Conservation (phyloP, 169 alveolate genomes). For the Ichthyophthirius multifiliis region DNA sequence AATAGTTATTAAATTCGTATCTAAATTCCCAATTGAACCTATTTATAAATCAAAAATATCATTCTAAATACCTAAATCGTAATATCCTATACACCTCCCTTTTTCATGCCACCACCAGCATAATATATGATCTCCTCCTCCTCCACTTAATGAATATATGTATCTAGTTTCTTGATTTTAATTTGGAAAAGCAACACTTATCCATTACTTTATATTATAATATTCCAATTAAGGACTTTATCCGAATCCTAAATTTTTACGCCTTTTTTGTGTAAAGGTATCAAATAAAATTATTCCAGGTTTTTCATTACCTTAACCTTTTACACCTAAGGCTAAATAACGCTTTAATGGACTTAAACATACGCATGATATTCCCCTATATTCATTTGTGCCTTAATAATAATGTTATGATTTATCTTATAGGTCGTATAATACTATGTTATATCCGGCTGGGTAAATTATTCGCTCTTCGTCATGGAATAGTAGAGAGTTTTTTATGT, state of each 20-base stretch:
- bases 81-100: not conserved
- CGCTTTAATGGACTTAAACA: slow-evolving; percentile 28
- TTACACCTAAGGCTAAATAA: slow-evolving; percentile 36
- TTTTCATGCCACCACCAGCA: slow-evolving; percentile 26
- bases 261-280: slow-evolving; percentile 23
- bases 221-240: not conserved
- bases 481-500: slow-evolving; percentile 13
- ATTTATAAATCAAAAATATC: not conserved
- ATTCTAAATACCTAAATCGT: not conserved
- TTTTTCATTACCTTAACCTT: slow-evolving; percentile 24
- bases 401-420: slow-evolving; percentile 27
- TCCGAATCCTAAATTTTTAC: slow-evolving; percentile 8
- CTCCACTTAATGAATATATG: slow-evolving; percentile 66
- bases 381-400: slow-evolving; percentile 26
- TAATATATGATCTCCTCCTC: slow-evolving; percentile 41
- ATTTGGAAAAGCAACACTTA: slow-evolving; percentile 36
- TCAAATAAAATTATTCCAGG: slow-evolving; percentile 37
- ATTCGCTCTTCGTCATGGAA: slow-evolving; percentile 38
- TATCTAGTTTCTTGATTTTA: slow-evolving; percentile 25
- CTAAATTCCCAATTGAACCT: not conserved
- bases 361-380: slow-evolving; percentile 38
- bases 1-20: not conserved
- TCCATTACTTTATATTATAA: slow-evolving; percentile 19
- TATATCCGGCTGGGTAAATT: slow-evolving; percentile 38
- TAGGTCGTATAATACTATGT: slow-evolving; percentile 25